Base-by-base conservation (phyloP, 257 asterid species). In the Eucommia ulmoides region DNA sequence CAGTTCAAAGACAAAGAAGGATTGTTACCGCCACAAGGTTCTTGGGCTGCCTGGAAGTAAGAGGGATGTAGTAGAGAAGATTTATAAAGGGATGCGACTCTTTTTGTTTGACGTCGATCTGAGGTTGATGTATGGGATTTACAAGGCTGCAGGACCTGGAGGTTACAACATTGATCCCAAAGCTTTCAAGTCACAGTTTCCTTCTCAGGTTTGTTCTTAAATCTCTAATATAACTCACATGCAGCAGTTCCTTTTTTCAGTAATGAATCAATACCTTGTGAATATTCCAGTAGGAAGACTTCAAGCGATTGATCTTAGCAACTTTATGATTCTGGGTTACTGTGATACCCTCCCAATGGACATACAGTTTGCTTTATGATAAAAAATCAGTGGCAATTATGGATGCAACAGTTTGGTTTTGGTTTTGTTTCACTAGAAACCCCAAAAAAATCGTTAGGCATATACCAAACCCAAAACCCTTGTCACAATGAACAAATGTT, bases 31-130 rank as follows among this genome's bases (percentile, higher is more conserved):
- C 49, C 77, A 89, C 59, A 78, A 54, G 65, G 82, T 89, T 73
- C 72, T 89, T 59, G 98, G 98, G 51, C 71, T 89, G 61, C 98
- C 96, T n/a, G 84, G 82, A 26, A 74, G 66, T 72, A 85, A 89
- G 81, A 76, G 73, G 75, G 74, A 73, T 55, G 11, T 63, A 0
- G 98, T 89, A 29, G 70, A 69, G 62, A 79, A 80, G 72, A 71
- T 89, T 65, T 85, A 82, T 64, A 68, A 73, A 44, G 98, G 98
- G 54, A 89, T 85, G 96, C 73, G 91, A 24, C 80, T 89, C 19
- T 89, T 89, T 54, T 52, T 89, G 16, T 89, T 80, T 42, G 96
- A 89, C 46, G 53, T 80, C 12, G 93, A 85, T 64, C 60, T 69
- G 52, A 89, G 79, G 65, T 68, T 89, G 81, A 46, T 89, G 84